A percentile compares a stretch with the other conserved stretches of the same genome.
phyloP scores from a whole-genome alignment of 352 stramenopile genomes.

The Blastocystis sp. region DNA sequence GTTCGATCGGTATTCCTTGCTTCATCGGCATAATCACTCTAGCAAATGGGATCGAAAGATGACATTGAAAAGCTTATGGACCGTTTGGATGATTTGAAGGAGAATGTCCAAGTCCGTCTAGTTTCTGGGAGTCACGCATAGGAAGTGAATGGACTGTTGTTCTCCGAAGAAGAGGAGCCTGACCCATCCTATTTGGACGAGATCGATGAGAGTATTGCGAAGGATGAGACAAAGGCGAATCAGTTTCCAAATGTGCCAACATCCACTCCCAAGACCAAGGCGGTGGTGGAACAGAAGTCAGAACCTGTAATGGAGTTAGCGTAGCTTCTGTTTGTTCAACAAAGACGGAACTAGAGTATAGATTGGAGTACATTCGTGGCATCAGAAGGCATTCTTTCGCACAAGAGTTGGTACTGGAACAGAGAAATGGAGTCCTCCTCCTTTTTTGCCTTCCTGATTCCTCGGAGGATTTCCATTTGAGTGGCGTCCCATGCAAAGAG shows the following conservation, averaged over 20 bases:
- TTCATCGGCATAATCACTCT: background rate
- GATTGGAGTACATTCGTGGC: too few relatives aligned
- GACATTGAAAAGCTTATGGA: conserved; percentile 16
- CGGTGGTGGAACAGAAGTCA: background rate
- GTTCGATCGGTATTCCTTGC: background rate
- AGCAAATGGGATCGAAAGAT: conserved; percentile 24
- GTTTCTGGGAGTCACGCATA: too few relatives aligned
- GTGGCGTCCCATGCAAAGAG: too few relatives aligned
- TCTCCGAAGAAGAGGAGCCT: background rate
- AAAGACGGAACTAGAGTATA: too few relatives aligned
- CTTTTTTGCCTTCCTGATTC: too few relatives aligned
- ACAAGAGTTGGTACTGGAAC: too few relatives aligned
- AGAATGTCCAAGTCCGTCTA: background rate
- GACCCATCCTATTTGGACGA: conserved; percentile 2
- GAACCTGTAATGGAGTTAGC: background rate
- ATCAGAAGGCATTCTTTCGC: too few relatives aligned
- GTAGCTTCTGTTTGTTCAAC: background rate
- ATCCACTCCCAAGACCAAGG: background rate
- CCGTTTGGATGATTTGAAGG: background rate
- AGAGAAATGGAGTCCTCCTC: too few relatives aligned
- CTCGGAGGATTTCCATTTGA: too few relatives aligned
- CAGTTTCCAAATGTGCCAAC: background rate
- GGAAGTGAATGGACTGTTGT: background rate
- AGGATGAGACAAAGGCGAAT: background rate
- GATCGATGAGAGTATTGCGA: background rate